These are phyloP conservation scores for Mortierella sp. DNA, from an alignment of 371 early-diverging fungal genomes.

Conservation along the genomic window DNA sequence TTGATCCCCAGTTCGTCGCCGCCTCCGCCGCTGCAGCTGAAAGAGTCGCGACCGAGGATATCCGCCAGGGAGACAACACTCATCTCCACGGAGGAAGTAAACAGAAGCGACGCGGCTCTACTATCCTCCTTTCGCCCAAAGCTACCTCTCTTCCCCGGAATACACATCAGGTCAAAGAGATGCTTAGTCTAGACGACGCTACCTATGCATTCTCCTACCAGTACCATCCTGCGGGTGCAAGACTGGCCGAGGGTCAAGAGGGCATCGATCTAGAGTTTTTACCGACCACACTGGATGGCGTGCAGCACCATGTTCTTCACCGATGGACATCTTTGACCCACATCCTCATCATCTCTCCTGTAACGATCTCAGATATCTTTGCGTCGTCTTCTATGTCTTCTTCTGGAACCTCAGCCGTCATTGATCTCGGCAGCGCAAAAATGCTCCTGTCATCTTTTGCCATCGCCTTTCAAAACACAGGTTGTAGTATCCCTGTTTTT, in stretches of 20 bases:
- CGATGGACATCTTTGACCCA: conserved; percentile 51
- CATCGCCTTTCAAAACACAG: conserved; percentile 80
- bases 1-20: conserved; percentile 21
- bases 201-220: conserved; percentile 47
- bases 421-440: conserved; percentile 75
- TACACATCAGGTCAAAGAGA: conserved; percentile 33
- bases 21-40: not conserved
- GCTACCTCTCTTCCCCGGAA: too few species aligned
- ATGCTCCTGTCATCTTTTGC: conserved; percentile 76
- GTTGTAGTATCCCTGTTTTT: conserved; percentile 82
- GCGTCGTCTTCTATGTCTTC: conserved; percentile 29
- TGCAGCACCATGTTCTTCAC: conserved; percentile 35
- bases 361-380: conserved; percentile 53
- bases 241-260: conserved; percentile 23
- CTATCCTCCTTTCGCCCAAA: too few species aligned
- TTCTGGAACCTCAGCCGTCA: conserved; percentile 47
- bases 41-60: too few species aligned
- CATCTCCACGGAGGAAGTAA: too few species aligned
- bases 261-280: conserved; percentile 45
- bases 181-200: conserved; percentile 47
- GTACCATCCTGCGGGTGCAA: conserved; percentile 43
- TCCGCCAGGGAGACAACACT: too few species aligned
- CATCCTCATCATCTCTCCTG: conserved; percentile 49
- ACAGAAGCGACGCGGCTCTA: too few species aligned
- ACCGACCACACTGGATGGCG: conserved; percentile 31